Conservation (phyloP, 352 stramenopile species). For the Globisporangium spinosum region DNA sequence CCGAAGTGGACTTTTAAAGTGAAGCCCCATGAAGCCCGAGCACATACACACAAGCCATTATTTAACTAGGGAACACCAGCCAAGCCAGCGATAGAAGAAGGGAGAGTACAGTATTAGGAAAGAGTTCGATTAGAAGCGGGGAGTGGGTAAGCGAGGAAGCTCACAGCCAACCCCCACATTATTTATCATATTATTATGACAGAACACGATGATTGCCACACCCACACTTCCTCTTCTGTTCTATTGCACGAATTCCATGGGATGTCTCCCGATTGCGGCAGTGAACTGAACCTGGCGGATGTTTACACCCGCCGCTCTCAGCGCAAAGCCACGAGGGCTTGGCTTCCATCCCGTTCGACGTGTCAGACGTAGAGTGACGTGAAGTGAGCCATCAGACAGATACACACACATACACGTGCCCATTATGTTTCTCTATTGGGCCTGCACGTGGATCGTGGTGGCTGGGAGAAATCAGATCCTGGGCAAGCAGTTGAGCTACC, state of each 20-base stretch:
- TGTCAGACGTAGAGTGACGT: neutral
- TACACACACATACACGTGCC: neutral
- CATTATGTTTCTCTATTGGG: too few species aligned
- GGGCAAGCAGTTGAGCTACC: too few species aligned
- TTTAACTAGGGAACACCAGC: slow-evolving; percentile 16
- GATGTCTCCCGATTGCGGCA: neutral
- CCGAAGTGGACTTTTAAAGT: slow-evolving; percentile 64
- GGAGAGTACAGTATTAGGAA: neutral
- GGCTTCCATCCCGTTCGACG: neutral
- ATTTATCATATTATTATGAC: slow-evolving; percentile 23
- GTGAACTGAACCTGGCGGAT: neutral
- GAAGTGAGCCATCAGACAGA: neutral
- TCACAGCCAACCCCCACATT: slow-evolving; percentile 8
- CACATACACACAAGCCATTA: neutral
- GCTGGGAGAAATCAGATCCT: too few species aligned
- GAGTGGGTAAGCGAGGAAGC: neutral
- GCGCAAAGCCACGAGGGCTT: neutral
- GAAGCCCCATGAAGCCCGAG: neutral
- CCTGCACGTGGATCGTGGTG: too few species aligned
- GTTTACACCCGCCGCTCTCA: neutral
- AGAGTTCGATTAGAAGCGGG: slow-evolving; percentile 6
- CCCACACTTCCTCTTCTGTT: neutral
- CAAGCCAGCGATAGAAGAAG: slow-evolving; percentile 8
- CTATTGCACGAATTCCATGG: neutral
- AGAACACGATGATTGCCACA: neutral